phyloP scores from a whole-genome alignment of 805 yeast genomes.

The Komagataella kurtzmanii region DNA sequence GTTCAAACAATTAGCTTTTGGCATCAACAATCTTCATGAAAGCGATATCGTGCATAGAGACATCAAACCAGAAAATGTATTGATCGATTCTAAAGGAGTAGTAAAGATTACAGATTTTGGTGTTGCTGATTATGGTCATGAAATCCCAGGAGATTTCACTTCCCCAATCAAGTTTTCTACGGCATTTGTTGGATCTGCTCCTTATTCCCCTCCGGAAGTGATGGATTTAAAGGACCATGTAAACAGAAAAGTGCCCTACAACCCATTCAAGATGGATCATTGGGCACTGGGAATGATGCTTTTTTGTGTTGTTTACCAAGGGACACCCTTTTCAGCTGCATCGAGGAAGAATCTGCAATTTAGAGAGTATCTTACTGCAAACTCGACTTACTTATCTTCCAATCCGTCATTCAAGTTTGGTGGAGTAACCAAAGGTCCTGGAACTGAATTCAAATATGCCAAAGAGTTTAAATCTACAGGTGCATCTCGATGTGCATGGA shows the following conservation, averaged over 20 bases:
- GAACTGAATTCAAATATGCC: conserved; percentile 60
- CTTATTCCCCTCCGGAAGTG: conserved; percentile 76
- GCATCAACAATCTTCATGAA: conserved; percentile 56
- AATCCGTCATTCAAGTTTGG: conserved; percentile 31
- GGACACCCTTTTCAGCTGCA: conserved; percentile 49
- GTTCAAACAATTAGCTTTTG: conserved; percentile 62
- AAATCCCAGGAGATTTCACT: conserved; percentile 35
- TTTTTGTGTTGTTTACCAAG: conserved; percentile 45
- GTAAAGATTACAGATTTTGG: conserved; percentile 91
- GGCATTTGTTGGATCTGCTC: conserved; percentile 71
- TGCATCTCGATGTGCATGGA: conserved; percentile 68
- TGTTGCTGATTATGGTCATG: conserved; percentile 62
- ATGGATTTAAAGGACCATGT: conserved; percentile 32
- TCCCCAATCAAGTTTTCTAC: conserved; percentile 26
- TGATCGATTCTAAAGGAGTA: conserved; percentile 43
- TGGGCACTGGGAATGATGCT: conserved; percentile 70
- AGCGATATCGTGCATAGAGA: conserved; percentile 86
- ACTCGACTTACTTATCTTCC: conserved; percentile 21
- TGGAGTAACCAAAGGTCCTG: conserved; percentile 45
- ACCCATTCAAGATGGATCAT: conserved; percentile 60
- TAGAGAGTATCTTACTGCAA: conserved; percentile 37
- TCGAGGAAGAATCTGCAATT: conserved; percentile 30
- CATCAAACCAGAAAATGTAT: conserved; percentile 84
- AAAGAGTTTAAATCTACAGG: conserved; percentile 45
- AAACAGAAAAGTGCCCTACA: conserved; percentile 23